Conservation (phyloP, 345 rosid genomes). For the Ricinus communis region DNA sequence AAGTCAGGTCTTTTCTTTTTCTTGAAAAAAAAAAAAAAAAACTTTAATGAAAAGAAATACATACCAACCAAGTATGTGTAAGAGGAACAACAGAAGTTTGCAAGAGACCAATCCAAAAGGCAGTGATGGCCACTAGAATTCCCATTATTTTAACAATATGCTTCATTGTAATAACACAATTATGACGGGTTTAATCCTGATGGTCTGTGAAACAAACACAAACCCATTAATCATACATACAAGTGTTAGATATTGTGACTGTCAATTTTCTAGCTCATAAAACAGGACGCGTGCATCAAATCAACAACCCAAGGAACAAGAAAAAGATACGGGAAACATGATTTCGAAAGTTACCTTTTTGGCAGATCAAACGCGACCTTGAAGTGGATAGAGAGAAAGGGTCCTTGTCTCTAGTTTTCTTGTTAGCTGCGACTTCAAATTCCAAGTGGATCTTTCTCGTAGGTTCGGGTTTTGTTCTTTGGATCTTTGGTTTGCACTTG, state of each 20-base stretch:
- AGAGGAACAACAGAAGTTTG: constrained; percentile 50
- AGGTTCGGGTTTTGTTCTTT: no score
- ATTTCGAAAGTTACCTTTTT: no score
- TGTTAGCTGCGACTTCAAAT: no score
- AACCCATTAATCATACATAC: not conserved
- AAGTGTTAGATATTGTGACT: not conserved
- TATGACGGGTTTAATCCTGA: not conserved
- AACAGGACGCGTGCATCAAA: no score
- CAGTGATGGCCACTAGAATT: constrained; percentile 44
- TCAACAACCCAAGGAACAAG: no score
- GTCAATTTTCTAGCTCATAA: not conserved
- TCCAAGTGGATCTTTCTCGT: no score
- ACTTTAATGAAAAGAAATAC: constrained; percentile 18
- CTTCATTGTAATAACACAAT: constrained; percentile 37
- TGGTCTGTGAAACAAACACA: not conserved
- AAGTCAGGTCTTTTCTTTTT: not conserved
- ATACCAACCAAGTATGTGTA: constrained; percentile 55
- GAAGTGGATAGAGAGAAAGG: no score
- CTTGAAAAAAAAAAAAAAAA: no score
- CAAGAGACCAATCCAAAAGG: constrained; percentile 57
- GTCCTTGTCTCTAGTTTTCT: no score
- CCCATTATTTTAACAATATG: constrained; percentile 56
- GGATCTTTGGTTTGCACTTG: no score
- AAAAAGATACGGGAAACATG: no score
- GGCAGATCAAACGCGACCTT: no score